These are phyloP conservation scores for Calocera viscosa DNA, from an alignment of 768 basidiomycete genomes.

Conservation along the genomic window DNA sequence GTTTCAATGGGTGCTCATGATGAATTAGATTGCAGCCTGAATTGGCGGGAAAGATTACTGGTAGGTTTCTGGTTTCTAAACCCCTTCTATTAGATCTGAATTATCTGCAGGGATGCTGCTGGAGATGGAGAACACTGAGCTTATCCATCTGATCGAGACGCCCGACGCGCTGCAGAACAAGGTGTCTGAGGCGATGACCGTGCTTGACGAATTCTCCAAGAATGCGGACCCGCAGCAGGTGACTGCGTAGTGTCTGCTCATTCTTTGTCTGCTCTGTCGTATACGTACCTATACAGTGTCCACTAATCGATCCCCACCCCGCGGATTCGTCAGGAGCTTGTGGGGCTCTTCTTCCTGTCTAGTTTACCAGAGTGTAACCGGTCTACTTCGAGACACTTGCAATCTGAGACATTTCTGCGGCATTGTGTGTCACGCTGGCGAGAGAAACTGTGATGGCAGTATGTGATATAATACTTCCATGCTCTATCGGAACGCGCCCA, in stretches of 20 bases:
- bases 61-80: slow-evolving; percentile 22
- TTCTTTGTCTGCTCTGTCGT: neutral
- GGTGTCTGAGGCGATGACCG: slow-evolving; percentile 80
- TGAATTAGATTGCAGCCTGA: slow-evolving; percentile 63
- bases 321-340: no score
- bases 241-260: neutral
- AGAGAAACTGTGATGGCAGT: no score
- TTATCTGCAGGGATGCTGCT: slow-evolving; percentile 54
- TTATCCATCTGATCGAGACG: slow-evolving; percentile 76
- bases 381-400: no score
- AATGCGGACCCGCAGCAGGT: slow-evolving; percentile 15
- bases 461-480: no score
- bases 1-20: slow-evolving; percentile 10
- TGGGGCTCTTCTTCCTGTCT: no score
- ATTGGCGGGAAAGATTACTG: slow-evolving; percentile 95
- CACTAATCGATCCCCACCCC: neutral
- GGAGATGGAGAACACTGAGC: slow-evolving; percentile 95
- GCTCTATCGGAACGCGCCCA: no score
- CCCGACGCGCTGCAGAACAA: slow-evolving; percentile 75
- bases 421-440: no score
- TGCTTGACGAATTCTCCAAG: slow-evolving; percentile 71
- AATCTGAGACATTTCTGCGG: no score
- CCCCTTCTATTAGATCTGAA: neutral
- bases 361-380: no score
- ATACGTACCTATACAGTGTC: neutral